Conservation (phyloP, 257 asterid genomes). For the Solanum paucissectum region DNA sequence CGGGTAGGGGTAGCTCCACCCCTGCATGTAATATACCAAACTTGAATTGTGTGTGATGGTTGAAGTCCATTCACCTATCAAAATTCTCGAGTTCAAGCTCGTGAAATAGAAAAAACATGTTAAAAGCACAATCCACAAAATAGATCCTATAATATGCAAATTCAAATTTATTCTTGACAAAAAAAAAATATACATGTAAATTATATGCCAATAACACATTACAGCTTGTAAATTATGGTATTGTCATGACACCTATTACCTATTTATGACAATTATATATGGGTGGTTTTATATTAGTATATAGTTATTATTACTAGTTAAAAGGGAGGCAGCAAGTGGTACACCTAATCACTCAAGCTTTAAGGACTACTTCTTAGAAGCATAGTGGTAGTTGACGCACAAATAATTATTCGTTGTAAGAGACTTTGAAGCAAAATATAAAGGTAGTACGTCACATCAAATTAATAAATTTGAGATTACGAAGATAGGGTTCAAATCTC, state of each 20-base stretch:
- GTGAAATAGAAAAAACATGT: neutral
- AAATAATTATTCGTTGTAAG: neutral
- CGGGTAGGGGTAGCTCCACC: neutral
- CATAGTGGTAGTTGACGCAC: slow-evolving; percentile 7
- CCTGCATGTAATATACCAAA: neutral
- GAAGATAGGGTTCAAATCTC: neutral
- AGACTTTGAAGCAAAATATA: neutral
- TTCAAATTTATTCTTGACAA: neutral
- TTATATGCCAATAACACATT: neutral
- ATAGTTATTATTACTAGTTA: neutral
- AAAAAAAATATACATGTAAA: neutral
- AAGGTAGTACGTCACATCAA: neutral
- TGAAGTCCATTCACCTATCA: neutral
- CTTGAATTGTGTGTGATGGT: neutral
- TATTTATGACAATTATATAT: neutral
- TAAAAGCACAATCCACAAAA: rapidly evolving
- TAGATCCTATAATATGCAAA: rapidly evolving
- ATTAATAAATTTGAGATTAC: neutral
- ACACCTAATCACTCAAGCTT: slow-evolving; percentile 15
- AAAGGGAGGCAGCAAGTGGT: slow-evolving; percentile 1
- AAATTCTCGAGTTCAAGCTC: neutral
- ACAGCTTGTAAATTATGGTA: neutral
- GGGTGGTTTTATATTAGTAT: neutral
- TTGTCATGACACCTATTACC: neutral
- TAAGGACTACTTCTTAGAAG: neutral